Conservation (phyloP, 768 basidiomycete species). For the Galerina marginata region DNA sequence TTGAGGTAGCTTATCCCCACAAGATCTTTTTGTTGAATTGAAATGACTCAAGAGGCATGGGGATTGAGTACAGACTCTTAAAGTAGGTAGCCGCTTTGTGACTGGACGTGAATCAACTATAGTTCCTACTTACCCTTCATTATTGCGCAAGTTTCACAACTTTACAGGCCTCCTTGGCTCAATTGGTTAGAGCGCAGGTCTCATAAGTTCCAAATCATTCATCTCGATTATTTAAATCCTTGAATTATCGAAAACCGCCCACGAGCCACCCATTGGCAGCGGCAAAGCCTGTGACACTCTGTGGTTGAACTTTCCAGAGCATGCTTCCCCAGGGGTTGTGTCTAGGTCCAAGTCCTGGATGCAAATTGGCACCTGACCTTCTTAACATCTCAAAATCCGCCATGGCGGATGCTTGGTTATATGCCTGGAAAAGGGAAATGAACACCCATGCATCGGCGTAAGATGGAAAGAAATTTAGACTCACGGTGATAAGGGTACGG, state of each 20-base stretch:
- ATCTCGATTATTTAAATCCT: neutral
- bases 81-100: too few relatives aligned
- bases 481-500: constrained; percentile 8
- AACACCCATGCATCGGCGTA: neutral
- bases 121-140: too few relatives aligned
- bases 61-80: too few relatives aligned
- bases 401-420: constrained; percentile 34
- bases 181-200: too few relatives aligned
- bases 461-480: neutral
- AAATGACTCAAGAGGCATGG: too few relatives aligned
- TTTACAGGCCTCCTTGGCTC: too few relatives aligned
- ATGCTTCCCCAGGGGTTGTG: constrained; percentile 40
- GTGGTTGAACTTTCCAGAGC: constrained; percentile 30
- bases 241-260: constrained; percentile 33
- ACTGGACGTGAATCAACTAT: too few relatives aligned
- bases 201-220: too few relatives aligned
- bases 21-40: too few relatives aligned
- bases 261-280: constrained; percentile 40
- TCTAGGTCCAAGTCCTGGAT: constrained; percentile 29
- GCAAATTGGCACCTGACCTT: constrained; percentile 26
- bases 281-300: constrained; percentile 37
- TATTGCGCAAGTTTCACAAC: too few relatives aligned
- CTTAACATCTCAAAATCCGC: constrained; percentile 28
- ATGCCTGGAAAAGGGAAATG: constrained; percentile 29
- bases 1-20: too few relatives aligned